Evolutionary conservation across 768 basidiomycete species (phyloP).

Genomic region (Termitomyces sp.): DNA sequence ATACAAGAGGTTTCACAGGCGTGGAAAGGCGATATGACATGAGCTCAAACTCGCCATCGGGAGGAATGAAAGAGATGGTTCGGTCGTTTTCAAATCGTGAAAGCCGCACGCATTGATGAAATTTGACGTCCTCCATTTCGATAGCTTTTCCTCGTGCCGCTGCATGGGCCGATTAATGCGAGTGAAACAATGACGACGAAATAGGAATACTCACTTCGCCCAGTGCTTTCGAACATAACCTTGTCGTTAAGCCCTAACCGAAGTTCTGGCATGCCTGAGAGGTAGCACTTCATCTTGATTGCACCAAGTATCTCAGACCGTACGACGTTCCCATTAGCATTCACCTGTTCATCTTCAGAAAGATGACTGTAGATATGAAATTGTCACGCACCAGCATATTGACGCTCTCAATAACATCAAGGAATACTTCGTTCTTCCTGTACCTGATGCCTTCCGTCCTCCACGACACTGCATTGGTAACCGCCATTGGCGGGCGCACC

Average conservation of each 20-base stretch:
- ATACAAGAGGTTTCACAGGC: constrained; percentile 94
- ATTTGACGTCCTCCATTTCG: constrained; percentile 99
- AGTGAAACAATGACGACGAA: background rate
- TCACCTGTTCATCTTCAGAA: constrained; percentile 53
- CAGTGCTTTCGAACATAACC: constrained; percentile 98
- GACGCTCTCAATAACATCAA: constrained; percentile 97
- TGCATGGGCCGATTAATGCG: constrained; percentile 17
- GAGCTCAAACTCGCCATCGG: constrained; percentile 97
- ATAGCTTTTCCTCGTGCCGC: constrained; percentile 95
- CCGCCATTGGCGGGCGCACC: constrained; percentile 90
- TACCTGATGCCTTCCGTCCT: constrained; percentile 95
- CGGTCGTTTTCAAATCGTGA: constrained; percentile 98
- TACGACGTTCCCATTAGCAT: constrained; percentile 94
- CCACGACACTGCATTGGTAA: constrained; percentile 99
- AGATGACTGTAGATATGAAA: background rate
- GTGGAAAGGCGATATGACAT: constrained; percentile 98
- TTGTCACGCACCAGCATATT: constrained; percentile 74
- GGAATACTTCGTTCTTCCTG: constrained; percentile 98
- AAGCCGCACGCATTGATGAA: constrained; percentile 98
- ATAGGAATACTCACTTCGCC: constrained; percentile 62
- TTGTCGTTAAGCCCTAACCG: constrained; percentile 96
- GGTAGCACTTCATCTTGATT: constrained; percentile 99
- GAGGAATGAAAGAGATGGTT: constrained; percentile 98
- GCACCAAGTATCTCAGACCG: constrained; percentile 98
- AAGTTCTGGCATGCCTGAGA: constrained; percentile 99